Percentiles rank a stretch among this genome's conserved stretches.
Evolutionary conservation across 73 alveolate species (phyloP).

Genomic region (Blepharisma stoltei): DNA sequence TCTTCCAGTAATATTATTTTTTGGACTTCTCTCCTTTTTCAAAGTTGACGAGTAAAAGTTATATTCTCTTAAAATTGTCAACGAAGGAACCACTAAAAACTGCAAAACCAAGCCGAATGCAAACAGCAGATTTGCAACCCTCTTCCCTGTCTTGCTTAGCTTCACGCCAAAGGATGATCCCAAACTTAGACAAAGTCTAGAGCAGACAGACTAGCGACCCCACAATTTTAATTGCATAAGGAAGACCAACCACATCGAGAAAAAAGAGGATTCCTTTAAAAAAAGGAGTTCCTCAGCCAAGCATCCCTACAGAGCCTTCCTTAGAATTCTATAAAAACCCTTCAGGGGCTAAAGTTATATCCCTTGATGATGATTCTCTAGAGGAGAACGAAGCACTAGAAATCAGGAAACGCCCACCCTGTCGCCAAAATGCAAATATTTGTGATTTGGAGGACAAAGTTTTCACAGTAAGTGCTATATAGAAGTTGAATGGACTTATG

Average conservation of each 20-base stretch:
- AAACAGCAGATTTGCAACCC: too few relatives aligned
- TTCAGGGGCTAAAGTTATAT: neutral
- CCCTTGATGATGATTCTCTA: neutral
- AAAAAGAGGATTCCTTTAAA: neutral
- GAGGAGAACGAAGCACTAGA: neutral
- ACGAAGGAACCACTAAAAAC: too few relatives aligned
- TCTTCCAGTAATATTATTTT: too few relatives aligned
- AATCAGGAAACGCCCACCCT: neutral
- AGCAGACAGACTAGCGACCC: constrained; percentile 2
- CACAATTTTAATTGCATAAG: neutral
- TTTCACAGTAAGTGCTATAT: neutral
- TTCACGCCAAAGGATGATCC: neutral
- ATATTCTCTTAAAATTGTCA: too few relatives aligned
- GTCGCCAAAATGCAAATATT: constrained; percentile 7
- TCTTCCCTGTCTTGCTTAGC: too few relatives aligned
- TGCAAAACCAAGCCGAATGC: too few relatives aligned
- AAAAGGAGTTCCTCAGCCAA: neutral
- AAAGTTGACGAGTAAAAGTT: too few relatives aligned
- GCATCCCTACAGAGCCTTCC: neutral
- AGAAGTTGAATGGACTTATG: neutral
- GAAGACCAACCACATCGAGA: constrained; percentile 11
- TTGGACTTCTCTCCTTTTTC: too few relatives aligned
- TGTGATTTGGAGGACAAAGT: constrained; percentile 7
- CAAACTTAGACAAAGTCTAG: neutral
- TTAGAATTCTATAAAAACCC: too few relatives aligned